phyloP scores from a whole-genome alignment of 169 alveolate genomes.

The Plasmodium cynomolgi region DNA sequence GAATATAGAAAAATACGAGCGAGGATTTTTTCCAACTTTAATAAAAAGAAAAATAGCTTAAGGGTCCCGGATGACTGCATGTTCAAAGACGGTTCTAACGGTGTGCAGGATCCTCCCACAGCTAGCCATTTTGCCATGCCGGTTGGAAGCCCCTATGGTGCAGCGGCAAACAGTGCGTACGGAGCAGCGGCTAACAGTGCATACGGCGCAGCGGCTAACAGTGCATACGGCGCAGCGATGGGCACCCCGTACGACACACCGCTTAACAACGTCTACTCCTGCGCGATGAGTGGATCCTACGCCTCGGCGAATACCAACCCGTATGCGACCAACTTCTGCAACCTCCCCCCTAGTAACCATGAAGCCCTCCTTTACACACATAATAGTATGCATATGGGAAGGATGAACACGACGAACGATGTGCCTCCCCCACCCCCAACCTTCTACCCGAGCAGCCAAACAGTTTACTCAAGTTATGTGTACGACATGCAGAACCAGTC shows the following conservation, averaged over 20 bases:
- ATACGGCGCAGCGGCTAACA: background rate
- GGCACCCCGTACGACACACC: background rate
- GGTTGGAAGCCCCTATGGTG: background rate
- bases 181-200: background rate
- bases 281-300: background rate
- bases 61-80: background rate
- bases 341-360: background rate
- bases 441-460: background rate
- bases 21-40: slow-evolving; percentile 52
- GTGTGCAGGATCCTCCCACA: background rate
- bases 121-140: background rate
- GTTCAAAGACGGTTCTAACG: background rate
- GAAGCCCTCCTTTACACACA: background rate
- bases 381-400: background rate
- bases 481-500: slow-evolving; percentile 2
- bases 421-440: slow-evolving; percentile 1
- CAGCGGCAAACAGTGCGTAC: background rate
- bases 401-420: background rate
- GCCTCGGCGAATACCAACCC: background rate
- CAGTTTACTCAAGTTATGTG: background rate
- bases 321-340: slow-evolving; percentile 10
- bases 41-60: slow-evolving; percentile 31
- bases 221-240: background rate
- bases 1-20: slow-evolving; percentile 66
- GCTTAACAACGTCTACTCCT: background rate